These are phyloP conservation scores for Xerocomus amazonicus DNA, from an alignment of 1,284 basidiomycete genomes.

Conservation along the genomic window DNA sequence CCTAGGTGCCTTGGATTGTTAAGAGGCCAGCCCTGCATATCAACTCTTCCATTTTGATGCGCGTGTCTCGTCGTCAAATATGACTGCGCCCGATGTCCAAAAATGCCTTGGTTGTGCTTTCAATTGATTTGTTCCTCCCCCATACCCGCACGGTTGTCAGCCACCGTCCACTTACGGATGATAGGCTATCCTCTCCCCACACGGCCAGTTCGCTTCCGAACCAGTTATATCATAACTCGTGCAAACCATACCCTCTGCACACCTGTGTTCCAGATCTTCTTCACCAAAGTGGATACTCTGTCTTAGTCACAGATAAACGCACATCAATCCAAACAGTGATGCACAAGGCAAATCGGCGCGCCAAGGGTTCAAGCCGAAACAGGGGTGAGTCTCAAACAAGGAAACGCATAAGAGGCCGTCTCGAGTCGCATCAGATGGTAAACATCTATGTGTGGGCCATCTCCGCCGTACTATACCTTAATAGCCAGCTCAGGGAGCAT, in stretches of 20 bases:
- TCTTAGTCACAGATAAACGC: conserved; percentile 7
- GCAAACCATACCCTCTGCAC: conserved; percentile 10
- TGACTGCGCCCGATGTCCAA: conserved; percentile 31
- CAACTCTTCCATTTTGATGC: conserved; percentile 35
- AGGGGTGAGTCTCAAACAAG: neutral
- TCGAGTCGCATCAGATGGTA: too few species aligned
- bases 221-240: conserved; percentile 2
- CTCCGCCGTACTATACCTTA: neutral
- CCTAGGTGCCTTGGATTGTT: conserved; percentile 8
- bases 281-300: neutral
- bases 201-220: conserved; percentile 9
- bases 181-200: conserved; percentile 5
- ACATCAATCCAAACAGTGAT: neutral
- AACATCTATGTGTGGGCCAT: neutral
- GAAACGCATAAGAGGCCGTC: neutral
- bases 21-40: conserved; percentile 24
- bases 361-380: neutral
- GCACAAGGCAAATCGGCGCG: neutral
- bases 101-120: conserved; percentile 14
- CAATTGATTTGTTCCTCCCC: conserved; percentile 16
- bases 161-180: conserved; percentile 3
- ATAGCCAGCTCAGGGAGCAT: too few species aligned
- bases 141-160: conserved; percentile 2
- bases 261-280: neutral
- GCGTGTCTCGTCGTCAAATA: conserved; percentile 34